Base-by-base conservation (phyloP, 768 basidiomycete genomes). In the Tephrocybe rancida region DNA sequence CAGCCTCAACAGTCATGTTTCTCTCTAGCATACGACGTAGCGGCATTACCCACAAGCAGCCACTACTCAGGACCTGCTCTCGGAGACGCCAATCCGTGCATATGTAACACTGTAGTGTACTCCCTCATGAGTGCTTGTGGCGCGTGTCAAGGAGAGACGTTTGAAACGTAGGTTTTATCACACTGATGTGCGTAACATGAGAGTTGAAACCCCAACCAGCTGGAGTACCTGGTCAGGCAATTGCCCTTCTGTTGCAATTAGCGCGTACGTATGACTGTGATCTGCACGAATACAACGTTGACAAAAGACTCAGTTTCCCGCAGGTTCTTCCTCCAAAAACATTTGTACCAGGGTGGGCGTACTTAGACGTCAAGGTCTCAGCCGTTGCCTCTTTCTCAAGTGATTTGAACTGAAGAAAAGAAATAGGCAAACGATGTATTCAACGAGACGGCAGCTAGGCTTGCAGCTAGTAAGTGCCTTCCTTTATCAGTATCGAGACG, bases 321-420 rank as follows among this genome's bases (percentile, higher is more conserved):
- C 47, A 68, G 13, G 60, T 66, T n/a, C 66, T 87, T 44, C 85
- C 86, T 2, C 54, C 60, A 0, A 77, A 76, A 8, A 72, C 80
- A 1, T 67, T 71, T 10, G 73, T 87, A 18, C 86, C 85, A 8
- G 76, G 75, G 10, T 88, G 86, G 86, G 85, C 85, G 11, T 88
- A 79, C 55, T 67, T 81, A 29, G 77, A 84, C 51, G 78, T 86
- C 19, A 65, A 72, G 61, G 77, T 78, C 21, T 35, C 3, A n/a
- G n/a, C n/a, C n/a, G n/a, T n/a, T n/a, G n/a, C n/a, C n/a, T n/a
- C n/a, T 24, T 16, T 13, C 13, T 41, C 3, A 41, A 41, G 6
- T 7, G n/a, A 8, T 21, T 22, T 41, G n/a, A n/a, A n/a, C 39
- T 41, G 5, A 41, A 6, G 18, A 41, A n/a, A 16, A n/a, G 5